Evolutionary conservation across 2,329 filamentous ascomycete species (phyloP), one percentile per base, ranked within the genome.

Genomic region (Fusarium camptoceras): DNA sequence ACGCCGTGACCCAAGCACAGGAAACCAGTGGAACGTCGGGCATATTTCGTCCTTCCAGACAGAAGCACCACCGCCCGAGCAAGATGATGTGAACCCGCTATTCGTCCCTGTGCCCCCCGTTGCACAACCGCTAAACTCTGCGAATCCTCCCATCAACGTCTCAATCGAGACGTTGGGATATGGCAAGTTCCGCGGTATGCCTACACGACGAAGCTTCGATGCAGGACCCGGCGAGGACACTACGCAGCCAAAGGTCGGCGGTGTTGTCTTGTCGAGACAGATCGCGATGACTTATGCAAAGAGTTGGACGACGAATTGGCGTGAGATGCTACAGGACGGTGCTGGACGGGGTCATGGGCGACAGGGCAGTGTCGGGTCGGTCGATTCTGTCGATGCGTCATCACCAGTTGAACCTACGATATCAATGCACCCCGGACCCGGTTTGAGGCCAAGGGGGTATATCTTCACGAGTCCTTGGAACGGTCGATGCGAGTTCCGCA

Each of bases 391-490:
- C 14, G 79, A 77, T 6, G 82, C 81, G 3, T 61, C 66, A 9
- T 77, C 76, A 18, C 68, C 68, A 12, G 62, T 65, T 18, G 74
- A 75, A 18, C 60, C 74, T 78, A 25, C 79, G 27, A 72, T 68
- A 18, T 82, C 83, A 2, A 64, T 73, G 49, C 78, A 81, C 3
- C 83, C 84, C 1, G 82, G 82, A 1, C 82, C 83, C 0, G 85
- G 81, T 20, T 81, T 84, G 66, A 87, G 83, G 56, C 84, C 89
- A 0, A 85, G 86, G 31, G 91, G 90, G 20, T 97, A 97, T 79
- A 87, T 89, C 2, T 98, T 98, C 77, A 82, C 84, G 22, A 96
- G 92, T 43, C 94, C 94, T 0, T 98, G 95, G 95, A 90, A 93
- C 65, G 92, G 93, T 18, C 87, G 87, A 43, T 98, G 95, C 81